Base-by-base conservation (phyloP, 2,329 filamentous ascomycete genomes). In the Eurotiales sp. region DNA sequence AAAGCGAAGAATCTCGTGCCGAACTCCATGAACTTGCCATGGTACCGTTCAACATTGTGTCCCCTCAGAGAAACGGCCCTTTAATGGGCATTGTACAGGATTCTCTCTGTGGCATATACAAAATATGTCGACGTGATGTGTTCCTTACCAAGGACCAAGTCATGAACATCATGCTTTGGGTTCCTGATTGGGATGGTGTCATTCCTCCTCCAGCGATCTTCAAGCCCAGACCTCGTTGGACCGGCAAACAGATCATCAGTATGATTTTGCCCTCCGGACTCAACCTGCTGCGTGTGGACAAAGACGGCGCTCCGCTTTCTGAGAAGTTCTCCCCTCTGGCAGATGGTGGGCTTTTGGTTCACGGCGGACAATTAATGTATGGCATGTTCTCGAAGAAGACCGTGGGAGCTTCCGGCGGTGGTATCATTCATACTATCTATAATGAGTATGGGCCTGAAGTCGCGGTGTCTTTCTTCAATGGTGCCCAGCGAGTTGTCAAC, bases 61-160 rank as follows among this genome's bases (percentile, higher is more conserved):
- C 95, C 2, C 93, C 93, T 4, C 93, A 99, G 72, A 86, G 91
- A 66, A 99, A 99, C 72, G 88, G 89, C 52, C 95, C 93, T 42
- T 80, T 99, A 51, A 99, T 99, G 95, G 95, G 95, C 83, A 97
- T 99, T 60, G 93, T 99, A 19, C 93, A 99, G 70, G 93, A 99
- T 71, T 96, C 92, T 21, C 80, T 99, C 53, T 93, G 91, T 59
- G 93, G 95, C 73, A 86, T 90, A 39, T 99, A 96, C 82, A 99
- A 99, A 77, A 85, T 99, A 60, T 96, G 88, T 63, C 87, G 90
- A 61, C 85, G 91, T 67, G 93, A 99, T 69, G 84, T 89, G 25
- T 96, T 99, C 73, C 74, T 99, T 53, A 87, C 83, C 52, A 91
- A 92, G 68, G 87, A 96, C 60, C 80, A 91, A 67, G 87, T 99